These are phyloP conservation scores for Macrophomina phaseolina DNA, from an alignment of 2,329 filamentous ascomycete genomes.

Conservation along the genomic window DNA sequence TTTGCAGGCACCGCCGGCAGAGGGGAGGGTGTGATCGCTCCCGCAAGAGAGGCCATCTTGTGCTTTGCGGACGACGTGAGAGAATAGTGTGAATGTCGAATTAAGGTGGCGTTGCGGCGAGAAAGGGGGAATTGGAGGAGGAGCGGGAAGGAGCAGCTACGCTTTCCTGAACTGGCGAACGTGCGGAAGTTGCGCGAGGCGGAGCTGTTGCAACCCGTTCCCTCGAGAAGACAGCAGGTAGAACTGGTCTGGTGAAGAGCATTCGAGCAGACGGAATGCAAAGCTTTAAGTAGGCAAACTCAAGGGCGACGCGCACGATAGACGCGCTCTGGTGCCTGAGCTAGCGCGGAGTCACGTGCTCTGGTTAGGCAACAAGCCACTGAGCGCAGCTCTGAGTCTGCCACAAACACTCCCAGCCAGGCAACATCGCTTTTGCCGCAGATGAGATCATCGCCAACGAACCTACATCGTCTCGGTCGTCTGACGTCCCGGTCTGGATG, in stretches of 20 bases:
- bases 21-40: background rate
- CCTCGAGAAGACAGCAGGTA: background rate
- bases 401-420: background rate
- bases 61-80: background rate
- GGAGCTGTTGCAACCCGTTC: background rate
- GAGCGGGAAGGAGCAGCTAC: background rate
- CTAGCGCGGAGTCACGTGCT: conserved; percentile 20
- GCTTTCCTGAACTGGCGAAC: background rate
- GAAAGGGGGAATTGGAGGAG: no score
- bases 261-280: background rate
- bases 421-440: background rate
- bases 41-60: conserved; percentile 6
- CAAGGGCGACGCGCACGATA: background rate
- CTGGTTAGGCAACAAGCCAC: conserved; percentile 7
- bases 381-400: background rate
- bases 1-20: conserved; percentile 47
- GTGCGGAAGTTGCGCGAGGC: background rate
- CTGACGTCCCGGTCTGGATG: background rate
- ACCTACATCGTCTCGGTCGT: background rate
- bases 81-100: background rate
- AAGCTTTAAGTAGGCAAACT: conserved; percentile 5
- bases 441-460: background rate
- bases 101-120: background rate
- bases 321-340: conserved; percentile 13
- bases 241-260: background rate